Base-by-base conservation (phyloP, 345 rosid genomes). In the Limnanthes douglasii region DNA sequence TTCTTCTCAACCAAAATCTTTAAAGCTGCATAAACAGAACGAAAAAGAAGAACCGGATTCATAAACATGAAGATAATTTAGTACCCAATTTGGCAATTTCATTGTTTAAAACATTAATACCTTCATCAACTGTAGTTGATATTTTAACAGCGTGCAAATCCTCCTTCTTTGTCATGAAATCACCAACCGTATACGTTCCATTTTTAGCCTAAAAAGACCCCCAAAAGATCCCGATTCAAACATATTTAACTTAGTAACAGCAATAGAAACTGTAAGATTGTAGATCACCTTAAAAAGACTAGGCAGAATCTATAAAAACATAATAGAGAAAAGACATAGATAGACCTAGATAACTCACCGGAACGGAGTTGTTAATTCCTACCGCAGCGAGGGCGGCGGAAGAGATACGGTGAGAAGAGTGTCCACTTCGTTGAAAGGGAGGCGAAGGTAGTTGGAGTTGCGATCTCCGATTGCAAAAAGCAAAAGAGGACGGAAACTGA, bases 91-190 rank as follows among this genome's bases (percentile, higher is more conserved):
- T n/a, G n/a, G n/a, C n/a, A n/a, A n/a, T n/a, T n/a, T n/a, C n/a
- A n/a, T n/a, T n/a, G n/a, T n/a, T n/a, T n/a, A n/a, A n/a, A n/a
- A n/a, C 12, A 46, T 0, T 32, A 46, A 31, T 59, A 77, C 98
- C 95, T 70, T 84, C 84, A 54, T 90, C 92, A 8, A 84, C 94
- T 2, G 75, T 65, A 0, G 95, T 90, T 4, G 84, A 50, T 4
- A 84, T 50, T 55, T 77, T 90, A 11, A 83, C 94, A 38, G 74
- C 84, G 34, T 52, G 65, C 46, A 90, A 55, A 38, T 66, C 32
- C 28, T 74, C 68, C 45, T 72, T 90, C 38, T 26, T 58, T 2
- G 98, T 83, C 95, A 83, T 90, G 48, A 79, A 77, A 70, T 83
- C 92, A 6, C 95, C 95, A 20, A 88, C 95, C 0, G 69, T 79